Conservation (phyloP, 1,284 basidiomycete genomes). For the Ganoderma lingzhi region DNA sequence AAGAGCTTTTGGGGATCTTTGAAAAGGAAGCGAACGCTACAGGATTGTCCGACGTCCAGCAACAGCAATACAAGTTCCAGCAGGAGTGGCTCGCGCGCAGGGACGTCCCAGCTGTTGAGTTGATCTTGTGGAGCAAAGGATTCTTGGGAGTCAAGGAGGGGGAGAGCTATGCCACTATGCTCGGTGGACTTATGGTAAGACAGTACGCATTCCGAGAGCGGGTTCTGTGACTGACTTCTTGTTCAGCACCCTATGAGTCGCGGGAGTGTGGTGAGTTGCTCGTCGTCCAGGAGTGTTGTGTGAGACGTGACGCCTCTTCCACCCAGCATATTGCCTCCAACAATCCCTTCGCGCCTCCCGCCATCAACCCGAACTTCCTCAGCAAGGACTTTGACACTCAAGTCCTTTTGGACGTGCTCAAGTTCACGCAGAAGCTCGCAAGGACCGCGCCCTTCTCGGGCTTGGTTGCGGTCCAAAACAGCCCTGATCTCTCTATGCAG, state of each 20-base stretch:
- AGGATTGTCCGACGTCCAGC: neutral
- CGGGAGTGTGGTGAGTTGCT: conserved; percentile 5
- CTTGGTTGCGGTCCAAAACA: conserved; percentile 2
- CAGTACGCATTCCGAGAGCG: neutral
- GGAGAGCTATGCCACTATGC: neutral
- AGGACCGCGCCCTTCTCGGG: conserved; percentile 9
- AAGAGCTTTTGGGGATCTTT: conserved; percentile 4
- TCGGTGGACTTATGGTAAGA: conserved; percentile 14
- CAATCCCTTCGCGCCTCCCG: conserved; percentile 11
- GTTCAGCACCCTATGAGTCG: neutral
- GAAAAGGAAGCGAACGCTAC: neutral
- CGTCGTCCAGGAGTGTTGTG: neutral
- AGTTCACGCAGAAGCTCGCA: conserved; percentile 11
- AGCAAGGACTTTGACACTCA: neutral
- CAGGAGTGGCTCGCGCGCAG: conserved; percentile 4
- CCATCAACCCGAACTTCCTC: conserved; percentile 12
- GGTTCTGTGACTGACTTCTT: neutral
- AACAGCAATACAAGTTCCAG: neutral
- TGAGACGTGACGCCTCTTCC: neutral
- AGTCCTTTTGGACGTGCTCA: conserved; percentile 9
- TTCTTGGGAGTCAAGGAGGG: neutral
- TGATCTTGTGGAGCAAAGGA: conserved; percentile 10
- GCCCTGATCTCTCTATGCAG: conserved; percentile 9
- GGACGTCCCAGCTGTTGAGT: conserved; percentile 4
- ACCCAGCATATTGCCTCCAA: conserved; percentile 14